These are phyloP conservation scores for Kernera saxatilis DNA, from an alignment of 345 rosid genomes.

Conservation along the genomic window DNA sequence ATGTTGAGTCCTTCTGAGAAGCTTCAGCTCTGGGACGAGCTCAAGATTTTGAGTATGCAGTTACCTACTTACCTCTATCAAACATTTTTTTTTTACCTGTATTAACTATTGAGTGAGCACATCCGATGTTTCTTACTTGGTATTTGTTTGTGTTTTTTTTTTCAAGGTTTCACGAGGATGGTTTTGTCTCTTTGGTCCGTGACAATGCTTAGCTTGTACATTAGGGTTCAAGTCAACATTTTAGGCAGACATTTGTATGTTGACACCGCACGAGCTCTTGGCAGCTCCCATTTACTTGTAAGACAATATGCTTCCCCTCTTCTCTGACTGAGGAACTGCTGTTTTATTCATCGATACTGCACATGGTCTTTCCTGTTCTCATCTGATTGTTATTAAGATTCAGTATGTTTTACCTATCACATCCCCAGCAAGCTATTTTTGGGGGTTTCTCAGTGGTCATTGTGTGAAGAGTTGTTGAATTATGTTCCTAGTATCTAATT, in stretches of 20 bases:
- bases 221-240: conserved; percentile 94
- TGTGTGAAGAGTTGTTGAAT: not conserved
- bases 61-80: not conserved
- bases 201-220: conserved; percentile 77
- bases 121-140: not conserved
- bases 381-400: not conserved
- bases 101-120: not conserved
- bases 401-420: not conserved
- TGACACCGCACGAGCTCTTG: conserved; percentile 79
- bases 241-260: conserved; percentile 91
- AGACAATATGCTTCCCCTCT: conserved; percentile 25
- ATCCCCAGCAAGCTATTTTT: not conserved
- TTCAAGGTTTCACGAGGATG: conserved; percentile 88
- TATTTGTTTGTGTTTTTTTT: not conserved
- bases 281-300: conserved; percentile 60
- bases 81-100: not conserved
- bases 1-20: conserved; percentile 61
- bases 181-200: conserved; percentile 77
- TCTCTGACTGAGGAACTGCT: not conserved
- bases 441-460: not conserved
- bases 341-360: not conserved
- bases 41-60: conserved; percentile 70
- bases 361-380: not conserved
- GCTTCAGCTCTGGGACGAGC: conserved; percentile 85
- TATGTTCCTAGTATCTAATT: not conserved